Evolutionary conservation across 2,329 filamentous ascomycete species (phyloP).

Genomic region (Chaetothyriales sp.): DNA sequence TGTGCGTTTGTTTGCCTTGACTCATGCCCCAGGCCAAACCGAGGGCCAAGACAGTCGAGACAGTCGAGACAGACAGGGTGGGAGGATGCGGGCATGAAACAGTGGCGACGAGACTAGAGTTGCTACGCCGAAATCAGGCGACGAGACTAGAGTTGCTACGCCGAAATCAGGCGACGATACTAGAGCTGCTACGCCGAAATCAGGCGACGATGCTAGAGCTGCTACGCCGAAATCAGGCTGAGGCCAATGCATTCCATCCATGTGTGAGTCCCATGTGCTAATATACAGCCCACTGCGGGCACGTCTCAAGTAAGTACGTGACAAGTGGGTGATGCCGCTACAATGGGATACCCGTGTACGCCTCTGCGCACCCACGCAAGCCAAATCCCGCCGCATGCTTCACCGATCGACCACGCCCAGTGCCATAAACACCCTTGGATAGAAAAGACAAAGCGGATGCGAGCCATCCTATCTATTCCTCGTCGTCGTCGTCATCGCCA

Average conservation of each 20-base stretch:
- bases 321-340: background rate
- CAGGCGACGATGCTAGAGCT: background rate
- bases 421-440: background rate
- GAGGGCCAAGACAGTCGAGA: background rate
- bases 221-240: background rate
- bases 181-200: background rate
- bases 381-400: background rate
- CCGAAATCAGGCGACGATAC: too few relatives aligned
- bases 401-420: background rate
- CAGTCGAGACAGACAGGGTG: background rate
- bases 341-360: background rate
- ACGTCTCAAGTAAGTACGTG: background rate
- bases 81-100: too few relatives aligned
- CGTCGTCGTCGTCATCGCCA: constrained; percentile 38
- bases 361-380: background rate
- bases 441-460: background rate
- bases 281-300: background rate
- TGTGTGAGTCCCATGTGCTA: background rate
- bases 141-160: too few relatives aligned
- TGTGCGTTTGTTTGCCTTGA: too few relatives aligned
- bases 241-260: background rate
- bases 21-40: background rate
- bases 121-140: too few relatives aligned
- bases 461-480: constrained; percentile 3
- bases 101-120: too few relatives aligned